A percentile compares a stretch with the other conserved stretches of the same genome.
These are phyloP conservation scores for Phaseolus coccineus DNA, from an alignment of 331 rosid species.

Conservation along the genomic window DNA sequence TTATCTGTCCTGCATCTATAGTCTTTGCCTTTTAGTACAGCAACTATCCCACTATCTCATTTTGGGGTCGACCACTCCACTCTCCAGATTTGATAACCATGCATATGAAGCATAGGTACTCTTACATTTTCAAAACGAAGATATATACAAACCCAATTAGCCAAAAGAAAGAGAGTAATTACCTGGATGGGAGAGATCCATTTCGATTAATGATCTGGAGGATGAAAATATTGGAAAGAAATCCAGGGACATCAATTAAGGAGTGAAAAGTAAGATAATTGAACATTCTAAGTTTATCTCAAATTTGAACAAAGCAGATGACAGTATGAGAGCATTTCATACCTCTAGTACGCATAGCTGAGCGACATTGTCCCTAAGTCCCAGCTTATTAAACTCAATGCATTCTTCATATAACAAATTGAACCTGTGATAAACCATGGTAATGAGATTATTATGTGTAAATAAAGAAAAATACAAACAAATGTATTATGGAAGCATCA, in stretches of 20 bases:
- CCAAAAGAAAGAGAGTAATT: slow-evolving; percentile 25
- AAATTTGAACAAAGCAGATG: slow-evolving; percentile 31
- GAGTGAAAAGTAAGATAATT: slow-evolving; percentile 13
- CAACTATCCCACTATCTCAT: neutral
- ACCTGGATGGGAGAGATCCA: slow-evolving; percentile 66
- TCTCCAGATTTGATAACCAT: slow-evolving; percentile 1
- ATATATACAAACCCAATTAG: slow-evolving; percentile 30
- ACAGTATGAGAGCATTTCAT: slow-evolving; percentile 27
- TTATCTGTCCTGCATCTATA: slow-evolving; percentile 4
- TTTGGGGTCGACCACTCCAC: neutral
- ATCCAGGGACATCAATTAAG: slow-evolving; percentile 36
- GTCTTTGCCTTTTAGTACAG: neutral
- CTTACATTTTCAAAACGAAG: neutral
- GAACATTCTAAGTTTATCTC: slow-evolving; percentile 31
- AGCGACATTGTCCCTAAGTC: slow-evolving; percentile 95
- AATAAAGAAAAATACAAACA: slow-evolving; percentile 32
- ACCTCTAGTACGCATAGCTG: slow-evolving; percentile 96
- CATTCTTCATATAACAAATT: slow-evolving; percentile 77
- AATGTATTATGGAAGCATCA: neutral
- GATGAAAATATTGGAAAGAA: slow-evolving; percentile 39
- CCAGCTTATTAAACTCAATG: slow-evolving; percentile 85
- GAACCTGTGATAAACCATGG: slow-evolving; percentile 62
- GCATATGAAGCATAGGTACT: neutral
- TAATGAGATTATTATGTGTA: neutral
- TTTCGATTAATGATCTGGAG: slow-evolving; percentile 62